Evolutionary conservation across 441 rosid species (phyloP).

Genomic region (Isatis lusitanica): DNA sequence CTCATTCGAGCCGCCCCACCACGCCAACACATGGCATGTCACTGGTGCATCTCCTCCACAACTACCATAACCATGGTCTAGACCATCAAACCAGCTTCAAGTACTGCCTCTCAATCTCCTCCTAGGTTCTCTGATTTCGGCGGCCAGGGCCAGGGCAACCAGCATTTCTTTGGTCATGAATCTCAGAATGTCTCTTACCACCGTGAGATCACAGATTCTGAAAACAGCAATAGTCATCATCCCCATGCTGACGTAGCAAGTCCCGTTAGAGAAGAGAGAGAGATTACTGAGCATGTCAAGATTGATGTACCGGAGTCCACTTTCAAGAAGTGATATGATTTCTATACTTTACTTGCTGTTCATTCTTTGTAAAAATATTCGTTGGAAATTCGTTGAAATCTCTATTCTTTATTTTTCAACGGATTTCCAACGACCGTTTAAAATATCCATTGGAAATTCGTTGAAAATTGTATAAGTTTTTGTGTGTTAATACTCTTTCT

Average conservation of each 20-base stretch:
- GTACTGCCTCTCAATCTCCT: slow-evolving; percentile 49
- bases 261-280: slow-evolving; percentile 29
- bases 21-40: slow-evolving; percentile 77
- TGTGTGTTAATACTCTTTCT: too few species aligned
- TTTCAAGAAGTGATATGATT: slow-evolving; percentile 40
- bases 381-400: too few species aligned
- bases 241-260: slow-evolving; percentile 16
- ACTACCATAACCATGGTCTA: slow-evolving; percentile 40
- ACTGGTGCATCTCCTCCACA: slow-evolving; percentile 74
- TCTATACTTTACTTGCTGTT: neutral
- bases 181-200: slow-evolving; percentile 36
- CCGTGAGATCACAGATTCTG: slow-evolving; percentile 39
- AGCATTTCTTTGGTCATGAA: slow-evolving; percentile 30
- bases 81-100: slow-evolving; percentile 48
- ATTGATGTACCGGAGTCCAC: slow-evolving; percentile 44
- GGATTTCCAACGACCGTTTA: too few species aligned
- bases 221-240: slow-evolving; percentile 39
- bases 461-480: too few species aligned
- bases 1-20: slow-evolving; percentile 62
- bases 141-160: slow-evolving; percentile 35
- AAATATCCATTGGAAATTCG: too few species aligned
- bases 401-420: too few species aligned
- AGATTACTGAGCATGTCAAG: slow-evolving; percentile 38
- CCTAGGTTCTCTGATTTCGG: slow-evolving; percentile 34
- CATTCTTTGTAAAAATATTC: slow-evolving; percentile 39